Base-by-base conservation (phyloP, 805 yeast species). In the Kazachstania taianensis region DNA sequence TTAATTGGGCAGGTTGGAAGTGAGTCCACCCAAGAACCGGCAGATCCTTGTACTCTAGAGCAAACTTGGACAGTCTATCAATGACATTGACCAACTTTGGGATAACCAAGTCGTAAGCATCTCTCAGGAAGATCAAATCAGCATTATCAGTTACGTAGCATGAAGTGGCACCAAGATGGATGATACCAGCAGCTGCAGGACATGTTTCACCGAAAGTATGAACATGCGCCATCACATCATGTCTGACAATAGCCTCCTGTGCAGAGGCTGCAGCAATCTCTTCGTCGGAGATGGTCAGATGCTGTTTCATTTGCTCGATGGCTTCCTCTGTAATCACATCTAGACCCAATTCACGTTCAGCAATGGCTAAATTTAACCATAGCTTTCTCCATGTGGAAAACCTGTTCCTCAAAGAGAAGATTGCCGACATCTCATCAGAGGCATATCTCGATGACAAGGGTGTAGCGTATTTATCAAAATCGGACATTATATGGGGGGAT, bases 21-120 rank as follows among this genome's bases (percentile, higher is more conserved):
- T 92, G 98, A 39, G 98, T 92, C 97, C 97, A 92, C 24, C 98
- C 98, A 47, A 92, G 72, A 30, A 87, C 96, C 25, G 98, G 97
- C 63, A 87, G 63, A 62, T 92, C 97, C 67, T 92, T 92, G 71
- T 89, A 75, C 61, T 82, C 76, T 45, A 85, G 58, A 31, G 98
- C 97, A 61, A 92, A 92, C 58, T 81, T 67, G 41, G 85, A 64
- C 59, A 92, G 70, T 63, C 95, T 75, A 70, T 87, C 81, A 51
- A 92, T 92, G 46, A 92, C 97, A 53, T 92, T 92, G 51, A 86
- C 97, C 50, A 92, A 73, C 65, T 92, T 92, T 44, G 95, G 96
- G 58, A 92, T 86, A 52, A 92, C 65, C 26, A 92, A 63, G 51
- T 92, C 98, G 57, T 86, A 81, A 16, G 96, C 98, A 53, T 92